Conservation (phyloP, 306 rosid genomes). For the Lathyrus aphaca region DNA sequence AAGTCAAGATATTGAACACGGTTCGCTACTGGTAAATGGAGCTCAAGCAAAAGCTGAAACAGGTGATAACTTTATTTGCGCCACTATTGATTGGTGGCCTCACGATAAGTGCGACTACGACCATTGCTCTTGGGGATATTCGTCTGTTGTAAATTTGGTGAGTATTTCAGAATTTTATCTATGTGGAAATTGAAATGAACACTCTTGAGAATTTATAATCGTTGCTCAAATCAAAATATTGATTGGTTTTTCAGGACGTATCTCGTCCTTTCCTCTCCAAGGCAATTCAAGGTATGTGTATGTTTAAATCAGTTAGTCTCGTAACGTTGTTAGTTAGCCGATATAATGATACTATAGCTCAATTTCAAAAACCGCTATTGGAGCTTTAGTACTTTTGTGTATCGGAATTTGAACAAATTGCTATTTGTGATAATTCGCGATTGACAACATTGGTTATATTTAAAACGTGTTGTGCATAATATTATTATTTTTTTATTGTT, state of each 20-base stretch:
- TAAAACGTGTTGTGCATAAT: conserved; percentile 25
- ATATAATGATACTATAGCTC: neutral
- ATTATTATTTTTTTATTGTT: conserved; percentile 42
- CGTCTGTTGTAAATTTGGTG: conserved; percentile 82
- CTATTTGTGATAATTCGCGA: neutral
- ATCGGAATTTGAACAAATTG: neutral
- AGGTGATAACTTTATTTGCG: conserved; percentile 78
- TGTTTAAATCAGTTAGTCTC: neutral
- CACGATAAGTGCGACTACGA: conserved; percentile 83
- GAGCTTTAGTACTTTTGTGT: neutral
- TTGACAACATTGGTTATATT: neutral
- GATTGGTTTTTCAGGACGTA: conserved; percentile 75
- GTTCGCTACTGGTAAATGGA: conserved; percentile 67
- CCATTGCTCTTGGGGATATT: conserved; percentile 88
- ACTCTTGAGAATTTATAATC: conserved; percentile 25
- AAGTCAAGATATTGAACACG: conserved; percentile 59
- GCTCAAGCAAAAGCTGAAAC: conserved; percentile 53
- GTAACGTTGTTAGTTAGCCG: too few species aligned
- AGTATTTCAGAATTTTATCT: conserved; percentile 34
- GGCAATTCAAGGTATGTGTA: conserved; percentile 80
- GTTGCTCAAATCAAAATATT: conserved; percentile 41
- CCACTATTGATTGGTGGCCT: conserved; percentile 99
- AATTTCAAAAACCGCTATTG: too few species aligned
- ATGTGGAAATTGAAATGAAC: conserved; percentile 27
- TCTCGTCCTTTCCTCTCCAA: conserved; percentile 81